Percentiles rank a stretch among this genome's conserved stretches.
Evolutionary conservation across 2,329 filamentous ascomycete genomes (phyloP).

Genomic region (Beauveria sp.): DNA sequence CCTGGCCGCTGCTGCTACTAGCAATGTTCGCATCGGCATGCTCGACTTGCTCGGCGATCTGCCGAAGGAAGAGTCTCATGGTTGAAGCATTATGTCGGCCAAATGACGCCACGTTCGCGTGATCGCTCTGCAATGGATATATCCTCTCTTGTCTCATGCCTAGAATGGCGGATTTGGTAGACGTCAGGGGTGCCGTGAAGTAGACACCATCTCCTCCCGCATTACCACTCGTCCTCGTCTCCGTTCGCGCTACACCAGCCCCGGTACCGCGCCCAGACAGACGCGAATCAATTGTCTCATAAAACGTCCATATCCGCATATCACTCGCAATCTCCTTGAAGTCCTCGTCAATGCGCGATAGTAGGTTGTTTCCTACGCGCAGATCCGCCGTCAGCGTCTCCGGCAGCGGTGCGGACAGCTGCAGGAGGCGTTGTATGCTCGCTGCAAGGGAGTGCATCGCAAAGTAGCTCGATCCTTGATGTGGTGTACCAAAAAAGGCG

Average conservation of each 20-base stretch:
- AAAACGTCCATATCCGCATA: constrained; percentile 54
- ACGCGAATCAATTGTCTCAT: constrained; percentile 54
- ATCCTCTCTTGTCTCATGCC: constrained; percentile 44
- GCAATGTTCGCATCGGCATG: constrained; percentile 24
- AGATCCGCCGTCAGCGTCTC: constrained; percentile 42
- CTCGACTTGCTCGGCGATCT: constrained; percentile 25
- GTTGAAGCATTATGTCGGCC: constrained; percentile 41
- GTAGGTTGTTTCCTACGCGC: constrained; percentile 39
- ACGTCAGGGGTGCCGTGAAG: constrained; percentile 52
- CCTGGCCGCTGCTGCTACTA: not conserved
- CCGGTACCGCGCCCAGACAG: constrained; percentile 36
- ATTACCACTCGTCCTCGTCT: not conserved
- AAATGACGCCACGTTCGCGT: constrained; percentile 48
- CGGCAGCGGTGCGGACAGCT: constrained; percentile 43
- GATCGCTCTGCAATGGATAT: constrained; percentile 46
- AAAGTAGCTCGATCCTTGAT: constrained; percentile 56
- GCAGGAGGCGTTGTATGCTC: constrained; percentile 46
- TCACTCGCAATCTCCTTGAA: constrained; percentile 52
- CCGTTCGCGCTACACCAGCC: constrained; percentile 19
- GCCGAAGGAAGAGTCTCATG: constrained; percentile 32
- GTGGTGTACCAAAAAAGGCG: constrained; percentile 53
- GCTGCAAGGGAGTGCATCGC: constrained; percentile 48
- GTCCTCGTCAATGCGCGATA: constrained; percentile 44
- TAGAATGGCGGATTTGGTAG: constrained; percentile 46
- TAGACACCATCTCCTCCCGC: constrained; percentile 35